Base-by-base conservation (phyloP, 2,329 filamentous ascomycete species). In the Penicillium hordei region DNA sequence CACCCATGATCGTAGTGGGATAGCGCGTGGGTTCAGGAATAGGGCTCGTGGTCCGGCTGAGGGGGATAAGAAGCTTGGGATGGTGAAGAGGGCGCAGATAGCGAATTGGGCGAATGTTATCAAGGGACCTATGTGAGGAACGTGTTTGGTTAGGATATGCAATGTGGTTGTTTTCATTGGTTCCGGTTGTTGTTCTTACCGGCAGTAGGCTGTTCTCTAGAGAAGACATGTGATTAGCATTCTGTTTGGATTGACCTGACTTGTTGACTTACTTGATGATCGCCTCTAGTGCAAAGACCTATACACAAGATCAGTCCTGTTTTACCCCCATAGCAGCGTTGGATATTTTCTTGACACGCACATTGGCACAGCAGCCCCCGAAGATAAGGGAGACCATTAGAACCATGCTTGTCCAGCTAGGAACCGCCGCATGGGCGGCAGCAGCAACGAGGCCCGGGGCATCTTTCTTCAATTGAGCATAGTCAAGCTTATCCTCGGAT, bases 201-300 rank as follows among this genome's bases (percentile, higher is more conserved):
- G 70, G 90, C 93, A 56, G 87, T 86, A 43, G 92, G 89, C 73
- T 95, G 91, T 72, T 91, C 87, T 75, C 90, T 93, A 63, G n/a
- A 19, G 7, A 33, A 25, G 21, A 40, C 7, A 17, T 33, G n/a
- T 17, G 5, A 53, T 68, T 43, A 68, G 65, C 45, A 44, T 39
- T 34, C 15, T 40, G 21, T 27, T 27, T 45, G 8, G n/a, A 43
- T 48, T 10, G 25, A 13, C 19, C 38, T 38, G n/a, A 12, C 4
- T 25, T 27, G 25, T 19, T 23, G 23, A 79, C 87, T 84, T 79
- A 94, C 90, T 94, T 95, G 72, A 99, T 87, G 68, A 97, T 96
- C 46, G 91, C 90, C 76, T 99, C 94, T 56, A 99, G 82, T 40
- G 93, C 91, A 77, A 96, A 97, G n/a, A 97, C 91, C 88, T 96